Base-by-base conservation (phyloP, 257 asterid species). In the Paulownia fortunei region DNA sequence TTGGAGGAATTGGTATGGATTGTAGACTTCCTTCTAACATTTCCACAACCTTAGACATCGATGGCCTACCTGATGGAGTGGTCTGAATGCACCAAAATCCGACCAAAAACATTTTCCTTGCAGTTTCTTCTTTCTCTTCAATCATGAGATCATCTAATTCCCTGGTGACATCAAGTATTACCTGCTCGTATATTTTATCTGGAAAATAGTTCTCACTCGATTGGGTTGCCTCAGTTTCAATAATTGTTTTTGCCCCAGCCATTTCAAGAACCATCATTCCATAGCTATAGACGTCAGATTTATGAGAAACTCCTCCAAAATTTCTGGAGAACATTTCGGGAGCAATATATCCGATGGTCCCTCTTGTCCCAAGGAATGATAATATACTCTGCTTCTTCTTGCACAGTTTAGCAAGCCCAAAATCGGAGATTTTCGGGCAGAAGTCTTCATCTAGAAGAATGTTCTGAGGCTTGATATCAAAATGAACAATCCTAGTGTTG, bases 381-480 rank as follows among this genome's bases (percentile, higher is more conserved):
- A 86, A 18, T 5, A 72, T 37, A 9, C 89, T 88, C 67, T 84
- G 71, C n/a, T n/a, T n/a, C 69, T 86, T 76, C 78, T 83, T 44
- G 77, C 82, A 81, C 23, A 88, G n/a, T 74, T 68, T 82, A 49
- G 91, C 88, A 11, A 90, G 78, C 47, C 93, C 94, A 39, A 91
- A 91, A 78, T 91, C 97, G 0, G 92, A 90, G 42, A 88, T 91
- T 69, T 89, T 91, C 4, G 91, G 92, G 26, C 88, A 89, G 69
- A 89, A 83, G 37, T 89, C 87, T 19, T 86, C 86, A 71, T 89
- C 96, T 6, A 89, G 78, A 21, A 91, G 90, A 58, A 91, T 84
- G 76, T 91, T 91, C 27, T 82, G 88, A 79, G 90, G 91, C 54
- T 91, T 91, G 42, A 91, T 92, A 69, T 91, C 97, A 13, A 93